These are phyloP conservation scores for Glycine latifolia DNA, from an alignment of 306 rosid genomes.

Conservation along the genomic window DNA sequence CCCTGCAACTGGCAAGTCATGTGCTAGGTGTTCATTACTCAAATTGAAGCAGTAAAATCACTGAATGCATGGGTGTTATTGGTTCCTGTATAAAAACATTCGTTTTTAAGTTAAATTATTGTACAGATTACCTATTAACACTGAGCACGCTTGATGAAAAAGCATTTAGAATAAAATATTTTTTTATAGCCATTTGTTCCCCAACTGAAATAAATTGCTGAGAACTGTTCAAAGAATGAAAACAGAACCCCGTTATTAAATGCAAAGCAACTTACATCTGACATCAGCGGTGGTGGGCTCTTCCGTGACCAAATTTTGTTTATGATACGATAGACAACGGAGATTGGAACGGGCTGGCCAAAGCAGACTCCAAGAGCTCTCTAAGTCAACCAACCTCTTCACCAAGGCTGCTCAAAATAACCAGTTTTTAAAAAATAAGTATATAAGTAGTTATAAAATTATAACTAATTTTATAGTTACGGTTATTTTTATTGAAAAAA, in stretches of 20 bases:
- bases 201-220: not conserved
- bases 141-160: slow-evolving; percentile 37
- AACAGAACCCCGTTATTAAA: too few relatives aligned
- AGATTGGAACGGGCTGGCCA: too few relatives aligned
- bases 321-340: not conserved
- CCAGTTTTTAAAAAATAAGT: too few relatives aligned
- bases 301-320: not conserved
- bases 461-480: too few relatives aligned
- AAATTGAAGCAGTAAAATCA: not conserved
- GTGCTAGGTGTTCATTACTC: not conserved
- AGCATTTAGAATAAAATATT: slow-evolving; percentile 42
- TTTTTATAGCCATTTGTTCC: slow-evolving; percentile 16
- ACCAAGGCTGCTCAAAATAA: too few relatives aligned
- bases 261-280: not conserved
- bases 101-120: slow-evolving; percentile 25
- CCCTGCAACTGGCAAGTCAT: not conserved
- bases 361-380: too few relatives aligned
- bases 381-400: too few relatives aligned
- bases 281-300: not conserved
- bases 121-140: slow-evolving; percentile 53
- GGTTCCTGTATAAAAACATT: slow-evolving; percentile 47
- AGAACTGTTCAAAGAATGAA: not conserved
- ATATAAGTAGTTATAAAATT: too few relatives aligned
- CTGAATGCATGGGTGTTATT: slow-evolving; percentile 6
- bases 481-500: too few relatives aligned